Evolutionary conservation across 1,284 basidiomycete genomes (phyloP).

Genomic region (Tetrapyrgos nigripes): DNA sequence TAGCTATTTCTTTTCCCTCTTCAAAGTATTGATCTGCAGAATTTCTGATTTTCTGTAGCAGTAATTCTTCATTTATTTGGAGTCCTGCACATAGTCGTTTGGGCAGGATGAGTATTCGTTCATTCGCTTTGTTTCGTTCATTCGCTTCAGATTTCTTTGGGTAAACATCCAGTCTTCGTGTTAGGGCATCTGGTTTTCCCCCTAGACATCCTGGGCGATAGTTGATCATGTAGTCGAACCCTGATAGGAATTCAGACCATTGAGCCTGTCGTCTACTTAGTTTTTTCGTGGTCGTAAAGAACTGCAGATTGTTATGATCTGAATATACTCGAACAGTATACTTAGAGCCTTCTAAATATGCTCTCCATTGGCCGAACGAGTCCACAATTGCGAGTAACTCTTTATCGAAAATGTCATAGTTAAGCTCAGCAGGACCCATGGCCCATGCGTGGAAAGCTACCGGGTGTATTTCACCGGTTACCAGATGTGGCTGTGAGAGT

Average conservation of each 20-base stretch:
- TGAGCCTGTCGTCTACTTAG: constrained; percentile 32
- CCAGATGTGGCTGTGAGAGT: too few species aligned
- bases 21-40: not conserved
- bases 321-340: constrained; percentile 26
- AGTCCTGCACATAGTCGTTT: constrained; percentile 18
- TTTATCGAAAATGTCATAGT: too few species aligned
- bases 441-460: too few species aligned
- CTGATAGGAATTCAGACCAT: too few species aligned
- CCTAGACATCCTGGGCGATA: constrained; percentile 1
- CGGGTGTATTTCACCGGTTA: too few species aligned
- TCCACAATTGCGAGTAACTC: too few species aligned
- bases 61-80: not conserved
- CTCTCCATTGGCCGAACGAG: too few species aligned
- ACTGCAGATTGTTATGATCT: constrained; percentile 38
- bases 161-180: constrained; percentile 25
- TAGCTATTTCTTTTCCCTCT: not conserved
- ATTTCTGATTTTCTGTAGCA: not conserved
- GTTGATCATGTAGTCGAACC: constrained; percentile 1
- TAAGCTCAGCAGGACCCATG: too few species aligned
- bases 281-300: constrained; percentile 27
- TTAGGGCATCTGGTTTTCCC: constrained; percentile 17
- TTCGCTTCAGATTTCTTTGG: constrained; percentile 2
- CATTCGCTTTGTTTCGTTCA: constrained; percentile 6
- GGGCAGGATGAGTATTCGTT: constrained; percentile 25
- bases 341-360: constrained; percentile 24